Evolutionary conservation across 2,329 filamentous ascomycete species (phyloP).

Genomic region (Colletotrichum ledebouriae): DNA sequence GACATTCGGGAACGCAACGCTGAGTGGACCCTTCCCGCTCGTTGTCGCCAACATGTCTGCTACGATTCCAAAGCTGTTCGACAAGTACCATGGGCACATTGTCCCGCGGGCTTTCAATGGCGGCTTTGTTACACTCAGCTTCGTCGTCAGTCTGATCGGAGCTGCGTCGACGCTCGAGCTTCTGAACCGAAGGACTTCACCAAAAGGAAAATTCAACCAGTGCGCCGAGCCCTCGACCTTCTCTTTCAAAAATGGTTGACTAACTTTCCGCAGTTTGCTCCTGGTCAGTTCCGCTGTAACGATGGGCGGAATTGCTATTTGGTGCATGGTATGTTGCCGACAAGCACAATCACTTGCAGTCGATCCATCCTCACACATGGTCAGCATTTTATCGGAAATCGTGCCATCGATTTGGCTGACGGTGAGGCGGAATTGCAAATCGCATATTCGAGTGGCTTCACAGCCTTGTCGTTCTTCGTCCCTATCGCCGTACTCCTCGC

Average conservation of each 20-base stretch:
- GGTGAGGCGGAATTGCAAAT: conserved; percentile 76
- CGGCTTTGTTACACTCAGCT: conserved; percentile 79
- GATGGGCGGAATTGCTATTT: conserved; percentile 82
- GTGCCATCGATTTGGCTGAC: conserved; percentile 78
- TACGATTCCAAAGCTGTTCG: conserved; percentile 49
- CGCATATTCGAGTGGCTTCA: conserved; percentile 79
- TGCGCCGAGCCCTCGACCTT: conserved; percentile 52
- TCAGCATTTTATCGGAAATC: conserved; percentile 86
- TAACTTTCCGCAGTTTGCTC: conserved; percentile 63
- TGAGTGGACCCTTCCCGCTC: conserved; percentile 25
- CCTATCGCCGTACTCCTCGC: conserved; percentile 80
- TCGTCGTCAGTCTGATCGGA: conserved; percentile 82
- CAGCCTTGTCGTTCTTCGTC: conserved; percentile 82
- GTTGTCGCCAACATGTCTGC: conserved; percentile 33
- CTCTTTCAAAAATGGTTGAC: neutral
- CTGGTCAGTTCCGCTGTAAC: conserved; percentile 74
- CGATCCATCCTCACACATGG: conserved; percentile 52
- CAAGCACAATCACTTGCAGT: conserved; percentile 44
- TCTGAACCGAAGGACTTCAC: conserved; percentile 80
- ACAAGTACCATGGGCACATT: conserved; percentile 58
- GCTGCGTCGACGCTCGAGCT: conserved; percentile 85
- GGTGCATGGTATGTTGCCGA: conserved; percentile 71
- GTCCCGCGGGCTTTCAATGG: conserved; percentile 65
- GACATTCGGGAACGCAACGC: conserved; percentile 33
- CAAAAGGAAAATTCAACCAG: conserved; percentile 78